Base-by-base conservation (phyloP, 1,284 basidiomycete genomes). In the Boletus smithii region DNA sequence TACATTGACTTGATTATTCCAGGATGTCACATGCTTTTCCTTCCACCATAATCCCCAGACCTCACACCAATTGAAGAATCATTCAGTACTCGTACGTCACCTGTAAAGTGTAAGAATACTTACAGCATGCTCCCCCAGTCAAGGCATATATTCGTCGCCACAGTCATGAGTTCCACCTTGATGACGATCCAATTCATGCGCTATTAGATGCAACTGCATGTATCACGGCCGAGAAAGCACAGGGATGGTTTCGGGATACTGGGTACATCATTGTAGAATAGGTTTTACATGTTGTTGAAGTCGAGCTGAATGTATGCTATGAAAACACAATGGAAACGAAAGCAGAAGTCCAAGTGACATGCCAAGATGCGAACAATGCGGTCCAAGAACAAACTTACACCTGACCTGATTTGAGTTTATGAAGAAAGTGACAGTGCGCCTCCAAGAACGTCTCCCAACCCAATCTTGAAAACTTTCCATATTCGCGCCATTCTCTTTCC, bases 31-130 rank as follows among this genome's bases (percentile, higher is more conserved):
- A 35, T 49, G 6, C 33, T 37, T 14, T 47, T 24, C 17, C 27
- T 47, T 9, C 46, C 27, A 1, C 49, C 59, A 4, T 64, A 65
- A 43, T 65, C 57, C 0, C 64, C 60, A 1, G 53, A 66, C 36
- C 48, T 65, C 10, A 65, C 59, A 27, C 60, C 53, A 2, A 65
- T 66, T 8, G 51, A 65, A 42, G 60, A 63, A 32, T 61, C 53
- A 9, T 66, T 66, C 48, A 60, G 58, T 50, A 41, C 53, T 8
- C 34, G 50, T 61, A 42, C 14, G 46, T 50, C 22, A 30, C 16
- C 13, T 4, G n/a, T n/a, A n/a, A 18, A 26, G 24, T 9, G 24
- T 26, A 26, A 26, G 9, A 18, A 27, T 23, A n/a, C 13, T 35
- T 26, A 36, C 17, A 33, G n/a, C 20, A 33, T 22, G n/a, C 26